Evolutionary conservation across 2,329 filamentous ascomycete genomes (phyloP).

Genomic region (Phialemonium atrogriseum): DNA sequence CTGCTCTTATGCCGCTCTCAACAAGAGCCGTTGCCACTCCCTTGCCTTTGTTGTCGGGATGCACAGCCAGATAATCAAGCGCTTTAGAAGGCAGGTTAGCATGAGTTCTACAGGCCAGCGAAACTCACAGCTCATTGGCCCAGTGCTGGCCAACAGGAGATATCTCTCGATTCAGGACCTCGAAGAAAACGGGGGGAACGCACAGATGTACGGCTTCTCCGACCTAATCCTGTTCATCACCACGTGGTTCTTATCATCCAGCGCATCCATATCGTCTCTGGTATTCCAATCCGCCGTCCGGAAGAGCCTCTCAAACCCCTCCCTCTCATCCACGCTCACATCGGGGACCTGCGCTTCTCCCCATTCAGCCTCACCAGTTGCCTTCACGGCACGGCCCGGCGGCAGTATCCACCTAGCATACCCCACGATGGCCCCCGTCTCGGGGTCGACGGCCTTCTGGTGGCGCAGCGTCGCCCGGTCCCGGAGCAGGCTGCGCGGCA

Average conservation of each 20-base stretch:
- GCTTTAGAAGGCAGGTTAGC: slow-evolving; percentile 6
- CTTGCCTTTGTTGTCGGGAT: slow-evolving; percentile 12
- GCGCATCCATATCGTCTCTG: neutral
- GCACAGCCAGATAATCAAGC: slow-evolving; percentile 17
- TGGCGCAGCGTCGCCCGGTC: slow-evolving; percentile 11
- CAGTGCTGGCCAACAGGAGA: neutral
- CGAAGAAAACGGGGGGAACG: neutral
- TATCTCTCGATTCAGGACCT: neutral
- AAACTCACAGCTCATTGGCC: neutral
- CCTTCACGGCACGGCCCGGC: neutral
- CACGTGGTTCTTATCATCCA: neutral
- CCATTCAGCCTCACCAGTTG: slow-evolving; percentile 2
- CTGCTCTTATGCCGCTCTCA: slow-evolving; percentile 11
- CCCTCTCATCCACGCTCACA: neutral
- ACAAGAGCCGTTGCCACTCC: slow-evolving; percentile 15
- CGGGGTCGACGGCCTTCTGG: slow-evolving; percentile 13
- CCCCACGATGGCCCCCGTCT: slow-evolving; percentile 12
- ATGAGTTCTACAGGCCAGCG: neutral
- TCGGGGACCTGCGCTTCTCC: slow-evolving; percentile 2
- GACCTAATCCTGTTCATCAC: neutral
- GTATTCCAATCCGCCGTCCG: slow-evolving; percentile 2
- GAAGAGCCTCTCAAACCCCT: slow-evolving; percentile 1
- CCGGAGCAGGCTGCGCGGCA: slow-evolving; percentile 10
- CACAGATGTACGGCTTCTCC: slow-evolving; percentile 1
- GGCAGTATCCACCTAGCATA: slow-evolving; percentile 15